phyloP scores from a whole-genome alignment of 1,284 basidiomycete species.

The Coriolopsis trogii region DNA sequence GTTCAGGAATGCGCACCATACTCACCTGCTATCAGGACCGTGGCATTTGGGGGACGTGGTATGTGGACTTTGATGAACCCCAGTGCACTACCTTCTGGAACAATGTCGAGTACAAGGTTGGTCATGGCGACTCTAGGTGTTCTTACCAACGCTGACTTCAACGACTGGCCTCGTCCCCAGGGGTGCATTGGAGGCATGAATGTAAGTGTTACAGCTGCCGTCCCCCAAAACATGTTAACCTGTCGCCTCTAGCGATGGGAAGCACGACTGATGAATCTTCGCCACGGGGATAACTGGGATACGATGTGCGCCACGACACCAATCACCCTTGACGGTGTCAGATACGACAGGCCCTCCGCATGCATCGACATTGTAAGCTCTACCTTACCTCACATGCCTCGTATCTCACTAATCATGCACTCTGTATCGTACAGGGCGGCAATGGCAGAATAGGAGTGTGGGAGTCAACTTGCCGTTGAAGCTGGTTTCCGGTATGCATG shows the following conservation, averaged over 20 bases:
- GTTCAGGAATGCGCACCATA: constrained; percentile 24
- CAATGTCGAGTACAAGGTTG: constrained; percentile 14
- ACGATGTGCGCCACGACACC: constrained; percentile 24
- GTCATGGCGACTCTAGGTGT: not conserved
- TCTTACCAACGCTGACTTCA: too few species aligned
- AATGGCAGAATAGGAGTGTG: constrained; percentile 23
- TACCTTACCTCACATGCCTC: too few species aligned
- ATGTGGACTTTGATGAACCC: constrained; percentile 23
- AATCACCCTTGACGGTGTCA: constrained; percentile 9
- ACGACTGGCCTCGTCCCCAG: too few species aligned
- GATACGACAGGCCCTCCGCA: constrained; percentile 11
- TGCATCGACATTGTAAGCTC: constrained; percentile 20
- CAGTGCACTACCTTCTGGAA: constrained; percentile 26
- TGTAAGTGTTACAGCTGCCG: not conserved
- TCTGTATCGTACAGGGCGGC: too few species aligned
- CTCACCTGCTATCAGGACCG: constrained; percentile 1
- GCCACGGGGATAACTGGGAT: constrained; percentile 15
- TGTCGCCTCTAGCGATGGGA: not conserved
- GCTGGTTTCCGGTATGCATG: too few species aligned
- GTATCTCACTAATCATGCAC: too few species aligned
- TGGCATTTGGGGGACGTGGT: constrained; percentile 24
- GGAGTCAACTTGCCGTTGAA: too few species aligned
- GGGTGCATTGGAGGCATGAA: constrained; percentile 10
- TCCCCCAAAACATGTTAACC: not conserved
- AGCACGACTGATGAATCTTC: constrained; percentile 15